These are phyloP conservation scores for Thalassiosira hispida DNA, from an alignment of 352 stramenopile species.

Conservation along the genomic window DNA sequence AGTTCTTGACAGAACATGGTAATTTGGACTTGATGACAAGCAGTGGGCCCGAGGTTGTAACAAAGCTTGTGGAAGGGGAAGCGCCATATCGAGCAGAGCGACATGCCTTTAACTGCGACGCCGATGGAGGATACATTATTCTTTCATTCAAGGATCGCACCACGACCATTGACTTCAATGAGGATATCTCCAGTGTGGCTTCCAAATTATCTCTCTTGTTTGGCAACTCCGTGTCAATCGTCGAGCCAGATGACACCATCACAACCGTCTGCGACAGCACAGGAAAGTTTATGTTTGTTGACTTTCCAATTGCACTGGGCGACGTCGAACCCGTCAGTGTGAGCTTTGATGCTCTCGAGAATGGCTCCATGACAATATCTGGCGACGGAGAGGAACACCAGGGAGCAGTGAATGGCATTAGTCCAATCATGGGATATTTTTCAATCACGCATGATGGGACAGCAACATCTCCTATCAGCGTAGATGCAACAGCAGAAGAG, in stretches of 20 bases:
- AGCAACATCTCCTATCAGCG: constrained; percentile 86
- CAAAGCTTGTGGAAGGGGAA: constrained; percentile 66
- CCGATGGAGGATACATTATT: constrained; percentile 50
- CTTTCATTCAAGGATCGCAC: constrained; percentile 51
- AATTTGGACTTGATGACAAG: constrained; percentile 51
- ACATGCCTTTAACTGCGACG: constrained; percentile 72
- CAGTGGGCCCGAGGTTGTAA: constrained; percentile 44
- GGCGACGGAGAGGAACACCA: constrained; percentile 46
- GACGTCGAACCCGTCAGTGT: constrained; percentile 76
- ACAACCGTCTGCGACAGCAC: constrained; percentile 49
- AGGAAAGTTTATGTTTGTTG: constrained; percentile 85
- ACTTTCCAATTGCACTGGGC: constrained; percentile 83
- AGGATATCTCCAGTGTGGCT: constrained; percentile 77
- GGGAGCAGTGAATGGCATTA: constrained; percentile 71
- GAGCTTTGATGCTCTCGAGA: constrained; percentile 45
- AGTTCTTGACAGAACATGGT: constrained; percentile 56
- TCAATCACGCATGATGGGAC: constrained; percentile 86
- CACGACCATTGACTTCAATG: constrained; percentile 50
- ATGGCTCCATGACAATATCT: constrained; percentile 53
- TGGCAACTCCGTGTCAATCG: constrained; percentile 53
- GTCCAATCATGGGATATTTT: constrained; percentile 85
- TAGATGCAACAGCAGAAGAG: constrained; percentile 87
- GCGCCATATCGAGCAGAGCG: constrained; percentile 74
- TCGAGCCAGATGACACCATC: constrained; percentile 47
- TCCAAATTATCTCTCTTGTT: constrained; percentile 55